Evolutionary conservation across 805 yeast genomes (phyloP), one percentile per base, ranked within the genome.

Genomic region (Torulaspora microellipsoides): DNA sequence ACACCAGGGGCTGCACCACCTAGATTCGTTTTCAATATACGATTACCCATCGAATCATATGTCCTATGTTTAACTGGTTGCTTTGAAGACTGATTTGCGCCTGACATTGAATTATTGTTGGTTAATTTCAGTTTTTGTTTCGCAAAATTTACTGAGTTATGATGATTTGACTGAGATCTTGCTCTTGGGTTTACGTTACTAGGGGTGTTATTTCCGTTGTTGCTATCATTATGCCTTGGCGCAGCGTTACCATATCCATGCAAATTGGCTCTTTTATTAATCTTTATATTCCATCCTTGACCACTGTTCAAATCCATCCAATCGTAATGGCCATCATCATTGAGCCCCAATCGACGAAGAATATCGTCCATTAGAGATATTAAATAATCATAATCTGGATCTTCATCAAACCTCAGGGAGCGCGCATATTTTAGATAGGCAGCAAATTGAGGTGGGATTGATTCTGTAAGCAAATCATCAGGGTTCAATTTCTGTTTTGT

Each of bases 291-390:
- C 93, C 93, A 85, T 13, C 93, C 93, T 59, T 77, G 76, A 37
- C 93, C 93, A 40, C 80, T 78, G 59, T 85, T 85, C 53, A 85
- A 72, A 54, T 76, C 81, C 81, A 82, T 78, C 95, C 95, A 84
- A 42, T 85, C 95, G 56, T 82, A 85, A 49, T 75, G 77, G 9
- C 78, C 85, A 59, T 83, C 88, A 47, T 80, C 80, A 30, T 66
- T 58, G 55, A 78, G 78, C 12, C 81, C 81, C 49, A 78, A 65
- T 44, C 77, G 80, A 40, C 70, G 72, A 53, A 85, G 66, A 3
- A 76, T 78, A 8, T 77, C 74, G 52, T 78, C 75, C 71, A 85
- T 76, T 46, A 84, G 66, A 57, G 73, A 69, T 44, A 83, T 69
- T 52, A 82, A 72, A 55, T 81, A 81, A 45, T 76, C 80, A 64